A percentile compares a stretch with the other conserved stretches of the same genome.
These are phyloP conservation scores for Diaporthe sp. DNA, from an alignment of 2,329 filamentous ascomycete genomes.

Conservation along the genomic window DNA sequence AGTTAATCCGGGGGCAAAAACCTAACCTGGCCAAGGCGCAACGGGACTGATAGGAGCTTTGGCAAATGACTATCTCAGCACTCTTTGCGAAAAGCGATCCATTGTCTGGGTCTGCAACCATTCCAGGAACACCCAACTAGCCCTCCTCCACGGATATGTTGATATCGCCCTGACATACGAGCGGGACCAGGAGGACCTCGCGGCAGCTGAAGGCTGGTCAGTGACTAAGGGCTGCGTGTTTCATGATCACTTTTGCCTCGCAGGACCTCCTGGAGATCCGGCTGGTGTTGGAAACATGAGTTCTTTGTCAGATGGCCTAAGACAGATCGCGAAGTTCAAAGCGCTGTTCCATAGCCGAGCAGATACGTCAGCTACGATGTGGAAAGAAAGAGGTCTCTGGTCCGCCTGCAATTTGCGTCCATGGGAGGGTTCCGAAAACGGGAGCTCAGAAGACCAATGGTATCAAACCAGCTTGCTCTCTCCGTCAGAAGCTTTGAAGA, in stretches of 20 bases:
- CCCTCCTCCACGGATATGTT: conserved; percentile 36
- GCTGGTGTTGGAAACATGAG: not conserved
- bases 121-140: conserved; percentile 39
- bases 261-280: conserved; percentile 33
- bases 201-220: conserved; percentile 39
- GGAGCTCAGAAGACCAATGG: not conserved
- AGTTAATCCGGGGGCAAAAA: not conserved
- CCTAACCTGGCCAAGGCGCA: conserved; percentile 17
- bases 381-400: conserved; percentile 37
- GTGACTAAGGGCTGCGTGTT: conserved; percentile 36
- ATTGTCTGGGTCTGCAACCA: conserved; percentile 40
- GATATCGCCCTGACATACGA: conserved; percentile 40
- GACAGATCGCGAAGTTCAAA: conserved; percentile 1
- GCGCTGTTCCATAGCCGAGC: conserved; percentile 36
- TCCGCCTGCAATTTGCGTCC: not conserved
- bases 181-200: conserved; percentile 37
- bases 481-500: conserved; percentile 35
- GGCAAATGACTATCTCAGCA: conserved; percentile 38
- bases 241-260: conserved; percentile 41
- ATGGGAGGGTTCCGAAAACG: conserved; percentile 9
- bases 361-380: conserved; percentile 40
- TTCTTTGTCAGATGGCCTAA: conserved; percentile 13
- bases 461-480: conserved; percentile 34
- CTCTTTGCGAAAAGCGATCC: conserved; percentile 21
- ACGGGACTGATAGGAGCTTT: conserved; percentile 35